phyloP scores from a whole-genome alignment of 805 yeast species.

The Kuraishia floccosa region DNA sequence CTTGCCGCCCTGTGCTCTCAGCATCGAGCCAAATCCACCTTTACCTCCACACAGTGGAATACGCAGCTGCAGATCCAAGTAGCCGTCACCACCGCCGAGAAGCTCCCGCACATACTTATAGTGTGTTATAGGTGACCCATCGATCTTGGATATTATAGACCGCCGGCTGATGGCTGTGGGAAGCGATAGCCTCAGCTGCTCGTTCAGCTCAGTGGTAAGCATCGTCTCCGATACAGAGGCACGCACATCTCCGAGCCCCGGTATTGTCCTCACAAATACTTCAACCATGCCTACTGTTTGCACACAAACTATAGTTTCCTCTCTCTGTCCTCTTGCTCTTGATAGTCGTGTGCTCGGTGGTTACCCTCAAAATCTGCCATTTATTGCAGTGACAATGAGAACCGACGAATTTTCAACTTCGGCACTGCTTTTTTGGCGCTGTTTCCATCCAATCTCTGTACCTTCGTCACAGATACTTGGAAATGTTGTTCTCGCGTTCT shows the following conservation, averaged over 20 bases:
- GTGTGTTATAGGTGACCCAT: conserved; percentile 6
- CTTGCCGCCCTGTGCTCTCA: conserved; percentile 27
- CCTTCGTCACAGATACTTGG: too few relatives aligned
- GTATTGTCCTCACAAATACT: conserved; percentile 7
- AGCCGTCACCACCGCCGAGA: not conserved
- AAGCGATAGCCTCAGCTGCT: conserved; percentile 2
- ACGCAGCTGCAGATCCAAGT: conserved; percentile 18
- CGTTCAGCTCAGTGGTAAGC: conserved; percentile 2
- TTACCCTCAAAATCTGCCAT: too few relatives aligned
- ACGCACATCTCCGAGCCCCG: conserved; percentile 6
- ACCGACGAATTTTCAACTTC: too few relatives aligned
- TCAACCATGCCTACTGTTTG: conserved; percentile 6
- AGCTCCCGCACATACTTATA: conserved; percentile 2
- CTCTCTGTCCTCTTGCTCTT: too few relatives aligned
- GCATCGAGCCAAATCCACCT: conserved; percentile 35
- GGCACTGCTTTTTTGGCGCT: too few relatives aligned
- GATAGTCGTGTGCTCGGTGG: too few relatives aligned
- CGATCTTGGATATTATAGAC: conserved; percentile 6
- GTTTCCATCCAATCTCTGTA: too few relatives aligned
- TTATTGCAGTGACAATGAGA: too few relatives aligned
- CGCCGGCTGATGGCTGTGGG: conserved; percentile 6
- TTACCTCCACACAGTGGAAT: conserved; percentile 35
- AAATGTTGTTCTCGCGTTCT: too few relatives aligned
- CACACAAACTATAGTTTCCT: too few relatives aligned
- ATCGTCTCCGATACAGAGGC: conserved; percentile 1